A percentile compares a stretch with the other conserved stretches of the same genome.
phyloP scores from a whole-genome alignment of 2,329 filamentous ascomycete species.

The Aspergillus ochraceoroseus region DNA sequence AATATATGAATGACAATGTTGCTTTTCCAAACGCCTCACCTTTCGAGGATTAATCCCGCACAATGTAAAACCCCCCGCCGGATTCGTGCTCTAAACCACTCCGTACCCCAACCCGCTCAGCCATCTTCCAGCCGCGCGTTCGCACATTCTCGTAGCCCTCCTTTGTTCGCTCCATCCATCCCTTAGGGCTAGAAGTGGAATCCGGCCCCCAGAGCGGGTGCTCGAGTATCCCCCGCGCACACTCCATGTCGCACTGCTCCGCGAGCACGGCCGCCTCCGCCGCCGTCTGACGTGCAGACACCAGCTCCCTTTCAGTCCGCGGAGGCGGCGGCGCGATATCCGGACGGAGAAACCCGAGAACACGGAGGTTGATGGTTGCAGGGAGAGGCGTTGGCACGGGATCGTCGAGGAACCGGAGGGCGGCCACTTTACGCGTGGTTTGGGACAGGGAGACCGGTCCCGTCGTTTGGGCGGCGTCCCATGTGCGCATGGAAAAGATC shows the following conservation, averaged over 20 bases:
- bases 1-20: not conserved
- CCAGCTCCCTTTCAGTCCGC: conserved; percentile 22
- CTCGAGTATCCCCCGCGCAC: conserved; percentile 36
- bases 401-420: conserved; percentile 30
- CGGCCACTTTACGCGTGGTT: conserved; percentile 49
- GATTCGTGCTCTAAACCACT: conserved; percentile 44
- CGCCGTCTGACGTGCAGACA: conserved; percentile 34
- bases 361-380: conserved; percentile 47
- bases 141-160: conserved; percentile 50
- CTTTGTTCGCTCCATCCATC: conserved; percentile 39
- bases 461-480: conserved; percentile 46
- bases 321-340: conserved; percentile 16
- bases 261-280: conserved; percentile 36
- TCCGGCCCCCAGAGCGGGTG: conserved; percentile 40
- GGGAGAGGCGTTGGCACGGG: conserved; percentile 6
- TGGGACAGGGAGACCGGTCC: conserved; percentile 46
- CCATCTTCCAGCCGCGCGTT: conserved; percentile 49
- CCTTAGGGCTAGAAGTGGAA: conserved; percentile 3
- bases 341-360: conserved; percentile 58
- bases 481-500: conserved; percentile 49
- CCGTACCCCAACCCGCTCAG: conserved; percentile 57
- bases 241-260: conserved; percentile 39
- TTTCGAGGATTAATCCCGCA: conserved; percentile 16
- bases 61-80: conserved; percentile 40
- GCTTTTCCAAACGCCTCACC: too few relatives aligned